These are phyloP conservation scores for Umbelopsis isabellina DNA, from an alignment of 192 early-diverging fungal genomes.

Conservation along the genomic window DNA sequence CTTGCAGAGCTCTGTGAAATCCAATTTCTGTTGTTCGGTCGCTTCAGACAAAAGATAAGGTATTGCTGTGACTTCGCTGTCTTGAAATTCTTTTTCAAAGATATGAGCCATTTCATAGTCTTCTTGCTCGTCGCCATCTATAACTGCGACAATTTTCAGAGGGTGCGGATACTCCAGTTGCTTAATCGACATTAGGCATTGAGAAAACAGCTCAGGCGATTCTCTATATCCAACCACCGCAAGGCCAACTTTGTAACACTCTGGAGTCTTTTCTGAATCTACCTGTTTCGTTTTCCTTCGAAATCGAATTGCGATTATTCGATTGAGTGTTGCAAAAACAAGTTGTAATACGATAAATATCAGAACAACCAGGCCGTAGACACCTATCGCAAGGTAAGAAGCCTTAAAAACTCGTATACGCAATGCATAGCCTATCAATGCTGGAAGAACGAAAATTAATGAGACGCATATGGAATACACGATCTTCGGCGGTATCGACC, in stretches of 20 bases:
- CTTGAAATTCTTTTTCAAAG: constrained; percentile 36
- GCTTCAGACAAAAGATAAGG: constrained; percentile 31
- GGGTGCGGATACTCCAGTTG: constrained; percentile 34
- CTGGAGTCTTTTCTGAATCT: constrained; percentile 2
- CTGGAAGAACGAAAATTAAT: constrained; percentile 34
- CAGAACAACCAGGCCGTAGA: constrained; percentile 44
- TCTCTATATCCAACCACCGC: constrained; percentile 44
- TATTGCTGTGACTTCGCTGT: constrained; percentile 16
- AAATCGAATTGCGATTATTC: constrained; percentile 17
- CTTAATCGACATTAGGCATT: constrained; percentile 40
- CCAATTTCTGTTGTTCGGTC: constrained; percentile 11
- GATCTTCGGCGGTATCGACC: constrained; percentile 41
- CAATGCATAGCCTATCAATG: constrained; percentile 35
- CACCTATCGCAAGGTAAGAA: constrained; percentile 33
- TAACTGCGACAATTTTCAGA: constrained; percentile 34
- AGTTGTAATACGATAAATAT: constrained; percentile 35
- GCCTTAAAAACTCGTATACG: constrained; percentile 23
- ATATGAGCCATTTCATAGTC: constrained; percentile 41
- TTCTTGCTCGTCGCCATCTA: constrained; percentile 37
- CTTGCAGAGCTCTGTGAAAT: not conserved
- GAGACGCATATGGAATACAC: constrained; percentile 39
- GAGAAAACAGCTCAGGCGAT: constrained; percentile 34
- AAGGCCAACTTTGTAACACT: constrained; percentile 26
- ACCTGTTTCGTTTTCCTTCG: not conserved
- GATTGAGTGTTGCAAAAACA: constrained; percentile 43